Conservation (phyloP, 805 yeast genomes). For the Cyberlindnera petersonii region DNA sequence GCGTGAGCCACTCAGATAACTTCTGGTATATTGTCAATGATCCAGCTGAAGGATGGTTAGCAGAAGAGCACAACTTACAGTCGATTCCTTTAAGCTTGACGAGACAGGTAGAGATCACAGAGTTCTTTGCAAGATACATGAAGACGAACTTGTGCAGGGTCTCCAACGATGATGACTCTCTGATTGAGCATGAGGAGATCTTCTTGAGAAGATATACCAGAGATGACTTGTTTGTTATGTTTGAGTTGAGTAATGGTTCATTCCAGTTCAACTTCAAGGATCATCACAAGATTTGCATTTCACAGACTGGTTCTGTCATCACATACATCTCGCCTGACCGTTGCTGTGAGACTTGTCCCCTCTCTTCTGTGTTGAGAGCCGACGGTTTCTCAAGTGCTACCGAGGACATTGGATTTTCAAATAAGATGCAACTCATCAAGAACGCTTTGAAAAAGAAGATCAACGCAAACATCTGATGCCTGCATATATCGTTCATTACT, state of each 20-base stretch:
- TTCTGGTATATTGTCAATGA: constrained; percentile 60
- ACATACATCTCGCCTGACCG: constrained; percentile 80
- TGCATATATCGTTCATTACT: background rate
- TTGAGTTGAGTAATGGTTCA: constrained; percentile 87
- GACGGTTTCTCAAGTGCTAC: constrained; percentile 45
- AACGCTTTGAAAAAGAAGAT: constrained; percentile 50
- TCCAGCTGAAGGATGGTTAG: constrained; percentile 49
- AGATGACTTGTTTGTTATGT: constrained; percentile 78
- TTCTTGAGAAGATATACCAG: constrained; percentile 82
- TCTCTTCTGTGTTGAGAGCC: constrained; percentile 43
- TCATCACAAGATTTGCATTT: constrained; percentile 83
- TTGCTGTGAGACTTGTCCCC: constrained; percentile 62
- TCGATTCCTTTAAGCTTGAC: constrained; percentile 46
- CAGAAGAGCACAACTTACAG: constrained; percentile 41
- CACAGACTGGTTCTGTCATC: constrained; percentile 68
- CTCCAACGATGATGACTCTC: constrained; percentile 52
- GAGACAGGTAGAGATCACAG: constrained; percentile 79
- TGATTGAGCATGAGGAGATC: constrained; percentile 53
- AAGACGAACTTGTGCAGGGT: constrained; percentile 81
- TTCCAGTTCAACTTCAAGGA: constrained; percentile 94
- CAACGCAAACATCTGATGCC: constrained; percentile 5
- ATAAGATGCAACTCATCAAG: constrained; percentile 55
- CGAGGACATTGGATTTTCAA: constrained; percentile 41
- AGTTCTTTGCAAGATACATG: constrained; percentile 90
- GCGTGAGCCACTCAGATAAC: constrained; percentile 58